Conservation (phyloP, 495 filamentous ascomycete species). For the Jackrogersella multiformis region DNA sequence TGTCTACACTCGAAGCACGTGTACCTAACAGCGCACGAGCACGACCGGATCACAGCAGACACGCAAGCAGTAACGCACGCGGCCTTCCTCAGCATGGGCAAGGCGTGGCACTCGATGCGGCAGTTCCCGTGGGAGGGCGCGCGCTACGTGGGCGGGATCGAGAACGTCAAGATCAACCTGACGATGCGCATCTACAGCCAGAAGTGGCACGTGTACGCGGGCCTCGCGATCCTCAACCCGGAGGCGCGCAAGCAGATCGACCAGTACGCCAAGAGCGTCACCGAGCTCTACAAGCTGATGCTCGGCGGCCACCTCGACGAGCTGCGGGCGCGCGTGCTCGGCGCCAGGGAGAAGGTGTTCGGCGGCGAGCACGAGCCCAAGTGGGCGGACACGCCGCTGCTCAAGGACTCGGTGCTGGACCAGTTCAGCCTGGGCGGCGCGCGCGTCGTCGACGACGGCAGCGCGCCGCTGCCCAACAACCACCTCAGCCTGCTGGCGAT, state of each 20-base stretch:
- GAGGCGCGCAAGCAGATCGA: conserved; percentile 89
- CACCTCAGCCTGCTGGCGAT: conserved; percentile 95
- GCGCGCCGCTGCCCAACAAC: conserved; percentile 76
- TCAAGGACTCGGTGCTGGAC: conserved; percentile 86
- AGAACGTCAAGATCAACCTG: conserved; percentile 99
- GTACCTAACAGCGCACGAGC: conserved; percentile 82
- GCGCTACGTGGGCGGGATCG: conserved; percentile 94
- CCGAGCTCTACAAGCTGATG: conserved; percentile 96
- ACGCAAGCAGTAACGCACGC: conserved; percentile 98
- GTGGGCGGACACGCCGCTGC: conserved; percentile 70
- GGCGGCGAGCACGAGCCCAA: conserved; percentile 54
- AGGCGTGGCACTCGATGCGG: conserved; percentile 90
- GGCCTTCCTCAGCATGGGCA: conserved; percentile 96
- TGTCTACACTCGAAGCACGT: conserved; percentile 86
- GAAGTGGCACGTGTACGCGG: conserved; percentile 99
- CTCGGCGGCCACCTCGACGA: conserved; percentile 82
- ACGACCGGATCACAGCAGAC: conserved; percentile 97
- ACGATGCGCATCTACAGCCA: conserved; percentile 96
- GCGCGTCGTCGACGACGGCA: conserved; percentile 60
- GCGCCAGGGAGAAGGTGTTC: conserved; percentile 84
- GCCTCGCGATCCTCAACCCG: conserved; percentile 94
- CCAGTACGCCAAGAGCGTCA: conserved; percentile 92
- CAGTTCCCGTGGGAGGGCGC: conserved; percentile 96
- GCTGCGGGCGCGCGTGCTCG: conserved; percentile 79
- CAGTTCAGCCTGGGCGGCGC: conserved; percentile 77